Base-by-base conservation (phyloP, 2,329 filamentous ascomycete genomes). In the Fusarium graminum region DNA sequence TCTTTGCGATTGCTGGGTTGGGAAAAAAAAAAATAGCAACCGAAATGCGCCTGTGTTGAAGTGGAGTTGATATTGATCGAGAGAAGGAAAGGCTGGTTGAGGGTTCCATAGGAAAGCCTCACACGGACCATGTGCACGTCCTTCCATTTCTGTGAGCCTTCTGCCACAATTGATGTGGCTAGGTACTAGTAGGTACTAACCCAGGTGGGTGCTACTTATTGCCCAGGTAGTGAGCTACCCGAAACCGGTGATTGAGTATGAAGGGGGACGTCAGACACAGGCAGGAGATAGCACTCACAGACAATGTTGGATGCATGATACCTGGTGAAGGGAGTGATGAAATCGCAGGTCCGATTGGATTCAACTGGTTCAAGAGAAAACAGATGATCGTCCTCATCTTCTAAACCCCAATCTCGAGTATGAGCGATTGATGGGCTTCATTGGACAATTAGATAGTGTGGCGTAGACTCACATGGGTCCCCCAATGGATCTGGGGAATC, bases 391-490 rank as follows among this genome's bases (percentile, higher is more conserved):
- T 13, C 19, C 6, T 32, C 6, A 22, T 32, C 16, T 34, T 40
- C 11, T 26, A 12, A 38, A 2, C 13, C 17, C 9, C 16, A 7
- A 13, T 19, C n/a, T 43, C 43, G 46, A 49, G 36, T 44, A 26
- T 13, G 29, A 45, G 30, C 65, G 57, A 61, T 39, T 54, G 63
- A 52, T 44, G 25, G 32, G 9, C 26, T 32, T 49, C 26, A 72
- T 72, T 72, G 70, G 65, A 39, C n/a, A 42, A 44, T 16, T 14
- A 29, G 39, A 9, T 40, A 28, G 22, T 52, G 57, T 61, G 68
- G 66, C 66, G 49, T 52, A 64, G 61, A 46, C 40, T 50, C 61
- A 59, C 67, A 71, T 63, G 59, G 54, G 62, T 67, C 58, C 29
- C 34, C 26, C 29, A 22, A 51, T 38, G 30, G 42, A 67, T 67